Conservation (phyloP, 129 eudicot species). For the Helichrysum umbraculigerum region DNA sequence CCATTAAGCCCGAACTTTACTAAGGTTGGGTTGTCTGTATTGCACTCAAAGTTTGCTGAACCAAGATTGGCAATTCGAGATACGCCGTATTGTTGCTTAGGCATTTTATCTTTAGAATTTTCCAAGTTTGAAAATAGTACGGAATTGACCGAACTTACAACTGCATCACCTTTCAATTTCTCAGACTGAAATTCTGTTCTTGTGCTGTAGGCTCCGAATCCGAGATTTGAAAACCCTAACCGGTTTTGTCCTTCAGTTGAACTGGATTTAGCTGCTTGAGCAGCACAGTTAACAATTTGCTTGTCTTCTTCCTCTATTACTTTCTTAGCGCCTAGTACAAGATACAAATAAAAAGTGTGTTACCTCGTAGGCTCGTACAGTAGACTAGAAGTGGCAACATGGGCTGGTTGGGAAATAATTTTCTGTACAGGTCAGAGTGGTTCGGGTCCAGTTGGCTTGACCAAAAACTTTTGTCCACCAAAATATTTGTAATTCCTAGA, state of each 20-base stretch:
- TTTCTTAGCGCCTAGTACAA: constrained; percentile 36
- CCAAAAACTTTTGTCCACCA: neutral
- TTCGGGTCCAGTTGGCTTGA: neutral
- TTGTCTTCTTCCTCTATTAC: constrained; percentile 29
- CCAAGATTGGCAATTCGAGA: constrained; percentile 37
- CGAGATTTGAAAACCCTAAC: constrained; percentile 31
- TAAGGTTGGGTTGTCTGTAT: constrained; percentile 16
- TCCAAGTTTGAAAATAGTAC: constrained; percentile 28
- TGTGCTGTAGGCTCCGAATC: constrained; percentile 41
- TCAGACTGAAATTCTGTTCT: constrained; percentile 17
- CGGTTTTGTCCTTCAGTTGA: constrained; percentile 38
- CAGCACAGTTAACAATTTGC: constrained; percentile 36
- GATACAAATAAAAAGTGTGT: constrained; percentile 16
- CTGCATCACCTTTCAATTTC: constrained; percentile 25
- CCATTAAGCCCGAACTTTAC: constrained; percentile 8
- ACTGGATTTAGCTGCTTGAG: constrained; percentile 40
- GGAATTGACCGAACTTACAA: constrained; percentile 30
- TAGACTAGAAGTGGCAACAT: constrained; percentile 12
- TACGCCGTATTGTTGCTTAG: constrained; percentile 34
- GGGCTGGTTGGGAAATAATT: neutral
- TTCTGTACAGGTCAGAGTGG: neutral
- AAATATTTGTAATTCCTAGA: neutral
- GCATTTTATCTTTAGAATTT: constrained; percentile 28
- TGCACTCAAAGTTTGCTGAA: constrained; percentile 19
- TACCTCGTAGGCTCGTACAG: constrained; percentile 12